Base-by-base conservation (phyloP, 805 yeast species). In the Barnettozyma populi region DNA sequence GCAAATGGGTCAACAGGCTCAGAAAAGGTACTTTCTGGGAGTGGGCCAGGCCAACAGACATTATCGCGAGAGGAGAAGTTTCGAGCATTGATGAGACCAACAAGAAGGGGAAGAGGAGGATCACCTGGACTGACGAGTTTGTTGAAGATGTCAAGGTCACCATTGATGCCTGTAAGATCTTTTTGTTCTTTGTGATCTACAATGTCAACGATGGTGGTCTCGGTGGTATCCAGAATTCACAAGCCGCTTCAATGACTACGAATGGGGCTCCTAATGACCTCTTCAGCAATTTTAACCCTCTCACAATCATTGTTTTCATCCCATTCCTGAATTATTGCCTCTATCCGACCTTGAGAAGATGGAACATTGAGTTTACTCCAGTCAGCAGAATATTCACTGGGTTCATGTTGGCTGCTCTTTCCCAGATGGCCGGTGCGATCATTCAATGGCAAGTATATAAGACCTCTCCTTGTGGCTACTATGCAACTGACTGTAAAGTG, bases 231-330 rank as follows among this genome's bases (percentile, higher is more conserved):
- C 51, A 52, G 35, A 54, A 50, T 21, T 54, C 57, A 3, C 88
- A 82, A 61, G 88, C 90, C 31, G 85, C 81, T 48, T 73, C 76
- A 55, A 80, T 84, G 85, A 78, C 82, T 55, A 69, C 76, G 44
- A 87, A 85, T 62, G 85, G 86, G 23, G 72, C 85, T 54, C 92
- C 95, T 52, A 86, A 86, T 61, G 94, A 86, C 71, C 71, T 85
- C 56, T 75, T 85, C 71, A 84, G 81, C 66, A 83, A 80, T 59
- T 76, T 86, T 54, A 84, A 86, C 63, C 84, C 94, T 20, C 68
- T 86, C 53, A 82, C 87, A 29, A 75, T 86, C 55, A 82, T 86
- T 54, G 69, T 86, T n/a, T 81, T 84, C 64, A 82, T 86, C 53
- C 95, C 95, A 47, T 70, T 85, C 53, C 74, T 74, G 64, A 87